Conservation (phyloP, 768 basidiomycete species). For the Suillus discolor region DNA sequence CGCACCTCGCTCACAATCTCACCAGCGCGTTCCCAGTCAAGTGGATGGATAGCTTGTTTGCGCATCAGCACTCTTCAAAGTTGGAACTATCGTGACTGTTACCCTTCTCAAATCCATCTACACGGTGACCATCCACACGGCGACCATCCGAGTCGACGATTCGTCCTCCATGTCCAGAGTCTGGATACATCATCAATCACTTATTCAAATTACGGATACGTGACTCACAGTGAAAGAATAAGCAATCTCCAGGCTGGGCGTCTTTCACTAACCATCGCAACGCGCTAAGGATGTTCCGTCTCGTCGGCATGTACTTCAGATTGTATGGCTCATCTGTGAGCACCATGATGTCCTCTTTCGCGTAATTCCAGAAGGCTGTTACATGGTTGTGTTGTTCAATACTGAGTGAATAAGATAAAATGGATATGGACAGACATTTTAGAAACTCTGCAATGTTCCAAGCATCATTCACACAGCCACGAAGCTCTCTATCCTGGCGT, state of each 20-base stretch:
- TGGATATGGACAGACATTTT: background rate
- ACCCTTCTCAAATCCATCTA: conserved; percentile 4
- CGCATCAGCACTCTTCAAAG: background rate
- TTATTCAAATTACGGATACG: background rate
- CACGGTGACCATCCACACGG: background rate
- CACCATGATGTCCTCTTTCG: conserved; percentile 51
- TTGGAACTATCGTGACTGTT: background rate
- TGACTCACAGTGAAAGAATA: conserved; percentile 63
- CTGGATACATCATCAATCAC: background rate
- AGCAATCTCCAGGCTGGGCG: conserved; percentile 62
- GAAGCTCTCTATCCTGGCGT: conserved; percentile 59
- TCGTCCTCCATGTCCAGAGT: conserved; percentile 8
- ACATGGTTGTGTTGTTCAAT: background rate
- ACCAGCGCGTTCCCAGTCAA: conserved; percentile 3
- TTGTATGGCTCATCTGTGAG: conserved; percentile 43
- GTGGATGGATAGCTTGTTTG: conserved; percentile 2
- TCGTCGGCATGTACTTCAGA: conserved; percentile 42
- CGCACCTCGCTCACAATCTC: conserved; percentile 2
- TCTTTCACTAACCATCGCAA: conserved; percentile 62
- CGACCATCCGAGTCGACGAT: conserved; percentile 2
- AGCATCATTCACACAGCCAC: conserved; percentile 90
- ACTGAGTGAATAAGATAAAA: background rate
- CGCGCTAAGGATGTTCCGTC: conserved; percentile 48
- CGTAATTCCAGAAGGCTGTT: conserved; percentile 41
- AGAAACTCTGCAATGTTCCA: conserved; percentile 74